Evolutionary conservation across 2,329 filamentous ascomycete genomes (phyloP), one percentile per base, ranked within the genome.

Genomic region (Thermoascus crustaceus): DNA sequence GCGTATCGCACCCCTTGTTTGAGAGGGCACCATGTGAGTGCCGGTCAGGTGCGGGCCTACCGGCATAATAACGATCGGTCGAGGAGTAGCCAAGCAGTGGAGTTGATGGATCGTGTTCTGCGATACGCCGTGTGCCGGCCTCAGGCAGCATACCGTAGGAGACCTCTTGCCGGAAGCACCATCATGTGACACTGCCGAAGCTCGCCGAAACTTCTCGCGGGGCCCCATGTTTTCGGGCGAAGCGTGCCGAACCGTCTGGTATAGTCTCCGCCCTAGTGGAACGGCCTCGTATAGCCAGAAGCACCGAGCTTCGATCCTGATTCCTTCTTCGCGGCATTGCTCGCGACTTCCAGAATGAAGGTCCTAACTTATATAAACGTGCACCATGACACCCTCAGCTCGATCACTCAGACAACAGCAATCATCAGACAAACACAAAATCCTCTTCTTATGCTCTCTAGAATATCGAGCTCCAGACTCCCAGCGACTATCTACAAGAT

Each of bases 371-470:
- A 29, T 29, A 29, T 29, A 29, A 29, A 29, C 26, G 3, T 7
- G 26, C 3, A 29, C 14, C 26, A 29, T 13, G 6, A 13, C 3
- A 5, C 8, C n/a, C 3, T 41, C 42, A 48, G 27, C 36, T 44
- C n/a, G 31, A 39, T 35, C 36, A 37, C 39, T 41, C 29, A 38
- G n/a, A 39, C 17, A n/a, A n/a, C 40, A 33, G 20, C 21, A 24
- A 22, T 22, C 20, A 22, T 33, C 20, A 33, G 39, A 42, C 48
- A 44, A 48, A 43, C 47, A 50, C 20, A 25, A 26, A 26, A n/a
- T n/a, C n/a, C n/a, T n/a, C 39, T 14, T 38, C 40, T 35, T 37
- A 34, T 35, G 32, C 40, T 22, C 4, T 46, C 40, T 13, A 29
- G 26, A 29, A 17, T 17, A 29, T 9, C 13, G n/a, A n/a, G n/a